Evolutionary conservation across 2,329 filamentous ascomycete species (phyloP), one percentile per base, ranked within the genome.

Genomic region (Zasmidium angulare): DNA sequence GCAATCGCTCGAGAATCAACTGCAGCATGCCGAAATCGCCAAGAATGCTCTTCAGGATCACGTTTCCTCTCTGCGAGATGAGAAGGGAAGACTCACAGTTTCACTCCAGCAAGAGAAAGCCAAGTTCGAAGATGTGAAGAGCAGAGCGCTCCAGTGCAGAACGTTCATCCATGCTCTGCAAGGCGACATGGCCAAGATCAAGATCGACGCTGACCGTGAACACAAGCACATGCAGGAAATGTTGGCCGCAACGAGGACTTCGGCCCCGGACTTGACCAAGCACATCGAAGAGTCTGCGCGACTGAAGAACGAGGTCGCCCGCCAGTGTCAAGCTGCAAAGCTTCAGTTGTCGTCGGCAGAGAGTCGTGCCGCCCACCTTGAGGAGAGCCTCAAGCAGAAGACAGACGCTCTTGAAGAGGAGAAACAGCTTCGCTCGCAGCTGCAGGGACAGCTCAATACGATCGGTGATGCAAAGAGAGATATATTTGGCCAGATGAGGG

Each of bases 81-180:
- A 68, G 58, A 65, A 60, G 2, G 24, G 52, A 2, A 40, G 22
- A 9, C 49, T 68, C 6, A 21, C 20, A 17, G 47, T 36, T 10
- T 24, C 31, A 14, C 19, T 65, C 7, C 58, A 56, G 20, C 54
- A 66, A 53, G 58, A 64, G 22, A 61, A 55, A 17, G 49, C 50
- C 11, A 62, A 64, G 47, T 7, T 66, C 20, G 24, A 26, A 11
- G 47, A 46, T 10, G 63, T 59, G 26, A 55, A 60, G 14, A 24
- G 53, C 20, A 66, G 64, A 55, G 55, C 60, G 4, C 53, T 53
- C 29, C 59, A 53, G 22, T 59, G 68, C 52, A 68, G 66, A 55
- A 63, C 40, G 6, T 70, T 67, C 49, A 51, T 70, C 14, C 55
- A 66, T 40, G 65, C 62, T 17, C 59, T 70, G 14, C 63, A 64